Percentiles rank a stretch among this genome's conserved stretches.
Evolutionary conservation across 2,329 filamentous ascomycete genomes (phyloP).

Genomic region (Colletotrichum caudatum): DNA sequence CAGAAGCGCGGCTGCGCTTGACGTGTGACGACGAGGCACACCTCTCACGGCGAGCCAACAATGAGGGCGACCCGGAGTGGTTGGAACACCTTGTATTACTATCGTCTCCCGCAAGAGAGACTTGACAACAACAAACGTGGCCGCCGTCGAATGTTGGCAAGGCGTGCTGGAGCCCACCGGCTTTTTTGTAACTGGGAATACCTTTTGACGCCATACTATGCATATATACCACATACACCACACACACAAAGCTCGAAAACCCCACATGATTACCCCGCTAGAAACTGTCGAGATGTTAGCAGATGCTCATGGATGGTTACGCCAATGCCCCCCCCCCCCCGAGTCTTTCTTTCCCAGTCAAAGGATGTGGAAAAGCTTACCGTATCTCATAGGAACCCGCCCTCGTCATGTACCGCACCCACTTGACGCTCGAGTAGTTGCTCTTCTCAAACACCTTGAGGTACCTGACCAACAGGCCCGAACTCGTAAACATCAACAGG

Average conservation of each 20-base stretch:
- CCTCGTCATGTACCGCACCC: constrained; percentile 98
- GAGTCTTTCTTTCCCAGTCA: background rate
- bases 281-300: constrained; percentile 49
- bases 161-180: constrained; percentile 40
- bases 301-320: too few species aligned
- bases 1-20: background rate
- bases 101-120: constrained; percentile 32
- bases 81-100: constrained; percentile 37
- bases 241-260: constrained; percentile 34
- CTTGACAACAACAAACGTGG: constrained; percentile 29
- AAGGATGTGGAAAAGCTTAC: constrained; percentile 59
- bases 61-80: background rate
- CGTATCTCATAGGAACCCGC: constrained; percentile 98
- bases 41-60: background rate
- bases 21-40: background rate
- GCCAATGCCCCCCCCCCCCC: too few species aligned
- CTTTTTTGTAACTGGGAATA: constrained; percentile 37
- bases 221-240: constrained; percentile 39
- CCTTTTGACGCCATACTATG: constrained; percentile 42
- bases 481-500: constrained; percentile 97
- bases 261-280: constrained; percentile 44
- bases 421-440: constrained; percentile 98
- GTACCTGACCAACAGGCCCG: constrained; percentile 90
- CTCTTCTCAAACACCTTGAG: constrained; percentile 99
- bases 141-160: constrained; percentile 29